Conservation (phyloP, 768 basidiomycete species). For the Candolleomyces efflorescens region DNA sequence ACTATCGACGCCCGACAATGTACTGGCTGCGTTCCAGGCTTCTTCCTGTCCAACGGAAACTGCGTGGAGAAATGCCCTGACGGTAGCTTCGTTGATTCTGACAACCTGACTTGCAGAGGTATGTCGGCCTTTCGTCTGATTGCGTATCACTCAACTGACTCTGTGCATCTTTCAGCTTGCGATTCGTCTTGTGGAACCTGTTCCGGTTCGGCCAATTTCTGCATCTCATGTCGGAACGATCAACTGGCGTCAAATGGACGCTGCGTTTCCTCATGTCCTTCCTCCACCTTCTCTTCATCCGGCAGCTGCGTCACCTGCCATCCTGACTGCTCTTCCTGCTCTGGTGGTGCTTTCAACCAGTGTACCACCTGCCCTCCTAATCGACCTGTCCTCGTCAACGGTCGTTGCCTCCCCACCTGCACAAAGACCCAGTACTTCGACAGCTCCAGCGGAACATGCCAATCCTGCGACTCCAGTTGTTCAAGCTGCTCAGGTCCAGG, state of each 20-base stretch:
- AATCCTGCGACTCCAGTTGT: slow-evolving; percentile 71
- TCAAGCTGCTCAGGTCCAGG: slow-evolving; percentile 74
- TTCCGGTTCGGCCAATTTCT: slow-evolving; percentile 60
- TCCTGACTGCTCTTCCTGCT: slow-evolving; percentile 81
- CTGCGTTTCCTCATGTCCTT: slow-evolving; percentile 74
- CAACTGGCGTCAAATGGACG: slow-evolving; percentile 68
- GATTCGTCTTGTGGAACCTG: slow-evolving; percentile 65
- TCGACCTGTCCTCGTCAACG: slow-evolving; percentile 69
- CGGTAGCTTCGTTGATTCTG: slow-evolving; percentile 67
- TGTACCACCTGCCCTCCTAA: slow-evolving; percentile 67
- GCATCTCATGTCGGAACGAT: slow-evolving; percentile 65
- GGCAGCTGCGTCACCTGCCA: slow-evolving; percentile 75
- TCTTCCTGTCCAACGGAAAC: slow-evolving; percentile 61
- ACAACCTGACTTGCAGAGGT: slow-evolving; percentile 16
- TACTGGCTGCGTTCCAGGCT: slow-evolving; percentile 75
- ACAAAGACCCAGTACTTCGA: slow-evolving; percentile 72
- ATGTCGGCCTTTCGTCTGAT: neutral
- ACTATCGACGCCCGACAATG: slow-evolving; percentile 65
- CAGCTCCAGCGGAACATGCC: slow-evolving; percentile 54
- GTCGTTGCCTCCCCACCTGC: slow-evolving; percentile 78
- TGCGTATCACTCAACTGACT: neutral
- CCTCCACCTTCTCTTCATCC: slow-evolving; percentile 58
- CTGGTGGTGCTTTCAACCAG: slow-evolving; percentile 72
- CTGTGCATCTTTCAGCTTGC: slow-evolving; percentile 26
- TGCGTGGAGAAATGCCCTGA: slow-evolving; percentile 71